These are phyloP conservation scores for Aspergillus sergii DNA, from an alignment of 2,329 filamentous ascomycete species.

Conservation along the genomic window DNA sequence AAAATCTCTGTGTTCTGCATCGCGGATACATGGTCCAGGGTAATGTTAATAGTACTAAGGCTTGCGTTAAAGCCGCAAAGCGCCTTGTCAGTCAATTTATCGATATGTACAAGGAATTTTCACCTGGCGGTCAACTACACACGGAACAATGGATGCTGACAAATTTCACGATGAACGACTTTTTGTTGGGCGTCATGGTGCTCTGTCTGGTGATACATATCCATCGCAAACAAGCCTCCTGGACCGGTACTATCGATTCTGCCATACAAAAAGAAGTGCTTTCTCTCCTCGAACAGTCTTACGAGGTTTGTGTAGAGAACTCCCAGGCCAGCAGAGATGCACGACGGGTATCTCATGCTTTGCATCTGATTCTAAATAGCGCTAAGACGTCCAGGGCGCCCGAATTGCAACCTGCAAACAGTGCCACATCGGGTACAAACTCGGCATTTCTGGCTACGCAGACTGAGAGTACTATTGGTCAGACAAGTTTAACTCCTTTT, in stretches of 20 bases:
- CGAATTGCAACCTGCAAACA: background rate
- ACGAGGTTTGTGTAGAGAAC: background rate
- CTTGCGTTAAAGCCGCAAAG: background rate
- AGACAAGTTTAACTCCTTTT: background rate
- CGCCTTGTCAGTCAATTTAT: background rate
- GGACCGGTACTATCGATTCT: background rate
- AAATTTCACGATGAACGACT: background rate
- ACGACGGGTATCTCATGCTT: background rate
- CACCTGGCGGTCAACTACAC: background rate
- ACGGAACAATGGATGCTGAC: background rate
- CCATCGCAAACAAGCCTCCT: background rate
- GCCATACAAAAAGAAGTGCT: background rate
- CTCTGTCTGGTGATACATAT: background rate
- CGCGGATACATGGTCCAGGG: background rate
- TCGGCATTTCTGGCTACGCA: background rate
- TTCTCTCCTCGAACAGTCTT: background rate
- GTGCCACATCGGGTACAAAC: background rate
- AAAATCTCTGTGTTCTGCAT: background rate
- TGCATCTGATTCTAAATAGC: background rate
- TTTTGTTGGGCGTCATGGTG: background rate
- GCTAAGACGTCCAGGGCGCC: background rate
- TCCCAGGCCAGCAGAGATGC: background rate
- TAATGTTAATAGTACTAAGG: background rate
- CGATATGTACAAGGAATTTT: background rate
- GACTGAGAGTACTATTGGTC: background rate